These are phyloP conservation scores for Takashimella koratensis DNA, from an alignment of 1,284 basidiomycete species.

Conservation along the genomic window DNA sequence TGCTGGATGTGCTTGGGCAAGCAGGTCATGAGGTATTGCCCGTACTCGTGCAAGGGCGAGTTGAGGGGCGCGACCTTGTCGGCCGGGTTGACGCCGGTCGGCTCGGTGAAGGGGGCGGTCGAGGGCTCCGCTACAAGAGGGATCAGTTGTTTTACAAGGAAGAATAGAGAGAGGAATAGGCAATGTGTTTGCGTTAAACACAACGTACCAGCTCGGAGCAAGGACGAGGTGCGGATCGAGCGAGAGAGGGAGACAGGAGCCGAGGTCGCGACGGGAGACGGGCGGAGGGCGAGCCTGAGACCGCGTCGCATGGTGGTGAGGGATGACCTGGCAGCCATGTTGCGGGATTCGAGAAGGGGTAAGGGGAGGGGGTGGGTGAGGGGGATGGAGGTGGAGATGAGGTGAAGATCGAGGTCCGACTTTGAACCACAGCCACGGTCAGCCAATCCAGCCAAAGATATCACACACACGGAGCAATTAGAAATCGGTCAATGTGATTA, in stretches of 20 bases:
- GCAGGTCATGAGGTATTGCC: constrained; percentile 83
- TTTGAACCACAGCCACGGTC: too few species aligned
- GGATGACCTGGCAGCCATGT: constrained; percentile 35
- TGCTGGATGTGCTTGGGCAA: constrained; percentile 94
- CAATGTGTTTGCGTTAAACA: too few species aligned
- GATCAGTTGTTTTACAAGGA: constrained; percentile 1
- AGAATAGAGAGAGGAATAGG: neutral
- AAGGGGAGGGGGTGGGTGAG: neutral
- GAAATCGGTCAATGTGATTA: too few species aligned
- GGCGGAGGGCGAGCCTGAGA: constrained; percentile 9
- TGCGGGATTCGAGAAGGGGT: constrained; percentile 2
- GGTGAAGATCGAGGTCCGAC: too few species aligned
- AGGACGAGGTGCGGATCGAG: constrained; percentile 25
- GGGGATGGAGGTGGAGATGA: too few species aligned
- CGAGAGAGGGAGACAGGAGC: constrained; percentile 18
- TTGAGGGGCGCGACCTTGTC: constrained; percentile 66
- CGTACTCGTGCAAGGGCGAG: constrained; percentile 77
- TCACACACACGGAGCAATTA: too few species aligned
- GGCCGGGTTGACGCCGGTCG: constrained; percentile 79
- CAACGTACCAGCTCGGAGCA: constrained; percentile 28
- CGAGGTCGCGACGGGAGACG: constrained; percentile 1
- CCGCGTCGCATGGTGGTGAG: constrained; percentile 23
- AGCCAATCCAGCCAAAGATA: too few species aligned
- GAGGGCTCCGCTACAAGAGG: constrained; percentile 47
- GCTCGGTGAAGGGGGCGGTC: constrained; percentile 74